Evolutionary conservation across 164 flowering plant species (phyloP).

Genomic region (Magnolia changhungtana): DNA sequence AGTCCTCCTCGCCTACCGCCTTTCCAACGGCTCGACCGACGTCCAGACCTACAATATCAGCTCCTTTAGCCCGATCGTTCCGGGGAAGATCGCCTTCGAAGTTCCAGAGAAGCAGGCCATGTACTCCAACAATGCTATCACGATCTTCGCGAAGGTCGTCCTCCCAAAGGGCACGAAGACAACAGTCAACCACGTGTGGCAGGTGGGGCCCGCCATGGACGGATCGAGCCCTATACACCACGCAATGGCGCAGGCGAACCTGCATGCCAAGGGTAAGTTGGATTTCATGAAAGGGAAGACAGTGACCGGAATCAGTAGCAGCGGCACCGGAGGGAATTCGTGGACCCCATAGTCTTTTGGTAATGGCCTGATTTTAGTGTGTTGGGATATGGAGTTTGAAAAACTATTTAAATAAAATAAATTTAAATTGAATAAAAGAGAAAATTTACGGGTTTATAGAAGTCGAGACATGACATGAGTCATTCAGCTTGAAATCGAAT

Average conservation of each 20-base stretch:
- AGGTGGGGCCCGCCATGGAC: constrained; percentile 53
- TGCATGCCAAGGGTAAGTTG: constrained; percentile 39
- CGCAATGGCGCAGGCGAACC: constrained; percentile 34
- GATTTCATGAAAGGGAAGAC: constrained; percentile 32
- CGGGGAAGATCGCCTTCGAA: neutral
- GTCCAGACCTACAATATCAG: constrained; percentile 6
- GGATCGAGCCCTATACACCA: constrained; percentile 40
- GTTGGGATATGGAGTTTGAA: neutral
- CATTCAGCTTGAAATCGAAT: too few species aligned
- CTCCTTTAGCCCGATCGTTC: neutral
- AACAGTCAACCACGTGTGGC: constrained; percentile 78
- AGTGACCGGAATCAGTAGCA: neutral
- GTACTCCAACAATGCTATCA: constrained; percentile 24
- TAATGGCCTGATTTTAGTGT: neutral
- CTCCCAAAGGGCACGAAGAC: constrained; percentile 22
- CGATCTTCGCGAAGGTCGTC: constrained; percentile 38
- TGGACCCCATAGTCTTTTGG: neutral
- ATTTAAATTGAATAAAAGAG: too few species aligned
- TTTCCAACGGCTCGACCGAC: neutral
- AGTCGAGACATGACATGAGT: too few species aligned
- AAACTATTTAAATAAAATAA: too few species aligned
- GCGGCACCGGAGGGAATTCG: neutral
- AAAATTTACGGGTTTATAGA: too few species aligned
- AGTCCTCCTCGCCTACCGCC: constrained; percentile 23
- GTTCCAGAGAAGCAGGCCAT: neutral